phyloP scores from a whole-genome alignment of 805 yeast species.

The Maudiozyma saulgeensis region DNA sequence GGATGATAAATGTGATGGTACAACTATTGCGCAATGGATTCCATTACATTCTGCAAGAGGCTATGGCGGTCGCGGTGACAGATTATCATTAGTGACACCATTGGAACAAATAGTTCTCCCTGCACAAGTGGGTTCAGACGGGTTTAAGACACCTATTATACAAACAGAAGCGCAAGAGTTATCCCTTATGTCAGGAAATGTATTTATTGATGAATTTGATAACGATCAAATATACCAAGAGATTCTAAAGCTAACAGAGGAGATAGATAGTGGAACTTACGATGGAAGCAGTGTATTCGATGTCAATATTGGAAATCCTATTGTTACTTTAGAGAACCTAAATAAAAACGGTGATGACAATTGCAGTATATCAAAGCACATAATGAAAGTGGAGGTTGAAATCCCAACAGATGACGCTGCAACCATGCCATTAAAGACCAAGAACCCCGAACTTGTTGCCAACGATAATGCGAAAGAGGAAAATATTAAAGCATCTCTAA shows the following conservation, averaged over 20 bases:
- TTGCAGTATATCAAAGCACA: neutral
- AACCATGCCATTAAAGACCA: neutral
- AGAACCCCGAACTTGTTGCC: neutral
- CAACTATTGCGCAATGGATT: conserved; percentile 14
- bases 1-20: neutral
- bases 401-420: neutral
- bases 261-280: neutral
- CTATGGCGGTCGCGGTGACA: neutral
- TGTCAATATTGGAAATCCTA: neutral
- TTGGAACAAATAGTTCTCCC: conserved; percentile 23
- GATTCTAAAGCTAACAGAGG: neutral
- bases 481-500: neutral
- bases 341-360: neutral
- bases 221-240: neutral
- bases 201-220: neutral
- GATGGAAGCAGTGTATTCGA: neutral
- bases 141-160: conserved; percentile 15
- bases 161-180: neutral
- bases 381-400: neutral
- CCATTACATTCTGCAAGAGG: conserved; percentile 9
- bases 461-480: neutral
- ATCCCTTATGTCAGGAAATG: neutral
- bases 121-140: conserved; percentile 23
- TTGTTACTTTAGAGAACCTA: neutral
- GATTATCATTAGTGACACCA: conserved; percentile 17